phyloP scores from a whole-genome alignment of 768 basidiomycete species.

The Mycena kentingensis region DNA sequence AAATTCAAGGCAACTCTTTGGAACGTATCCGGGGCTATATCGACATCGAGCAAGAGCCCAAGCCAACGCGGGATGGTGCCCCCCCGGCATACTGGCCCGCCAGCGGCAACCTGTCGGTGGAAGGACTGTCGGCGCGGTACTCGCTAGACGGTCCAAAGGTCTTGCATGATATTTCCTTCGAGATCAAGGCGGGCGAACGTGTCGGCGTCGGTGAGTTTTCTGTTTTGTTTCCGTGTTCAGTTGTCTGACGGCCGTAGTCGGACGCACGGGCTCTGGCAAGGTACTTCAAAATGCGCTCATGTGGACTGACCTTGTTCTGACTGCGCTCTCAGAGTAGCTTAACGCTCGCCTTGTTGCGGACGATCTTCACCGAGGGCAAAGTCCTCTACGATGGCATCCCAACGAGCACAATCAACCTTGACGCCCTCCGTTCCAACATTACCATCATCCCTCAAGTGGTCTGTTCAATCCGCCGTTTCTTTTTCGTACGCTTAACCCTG shows the following conservation, averaged over 20 bases:
- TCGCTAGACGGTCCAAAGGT: conserved; percentile 26
- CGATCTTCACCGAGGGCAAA: conserved; percentile 36
- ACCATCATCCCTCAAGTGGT: conserved; percentile 47
- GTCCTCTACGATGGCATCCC: conserved; percentile 47
- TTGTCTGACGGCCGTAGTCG: conserved; percentile 21
- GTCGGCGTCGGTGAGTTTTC: conserved; percentile 40
- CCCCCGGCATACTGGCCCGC: conserved; percentile 57
- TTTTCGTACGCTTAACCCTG: neutral
- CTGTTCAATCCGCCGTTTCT: conserved; percentile 14
- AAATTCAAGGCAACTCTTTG: conserved; percentile 29
- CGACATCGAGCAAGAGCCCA: conserved; percentile 45
- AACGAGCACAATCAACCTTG: conserved; percentile 43
- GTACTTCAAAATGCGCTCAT: neutral
- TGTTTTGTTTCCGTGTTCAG: neutral
- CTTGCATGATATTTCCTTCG: conserved; percentile 33
- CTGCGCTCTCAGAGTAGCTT: conserved; percentile 34
- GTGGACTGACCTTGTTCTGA: neutral
- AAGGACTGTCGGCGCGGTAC: conserved; percentile 45
- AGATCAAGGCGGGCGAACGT: conserved; percentile 47
- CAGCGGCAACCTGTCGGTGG: conserved; percentile 43
- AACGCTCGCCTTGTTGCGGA: conserved; percentile 42
- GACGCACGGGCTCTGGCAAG: conserved; percentile 29
- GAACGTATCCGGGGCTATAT: conserved; percentile 34
- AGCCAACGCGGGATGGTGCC: conserved; percentile 28
- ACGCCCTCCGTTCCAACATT: conserved; percentile 44